Conservation (phyloP, 352 stramenopile genomes). For the Hyaloperonospora arabidopsidis region DNA sequence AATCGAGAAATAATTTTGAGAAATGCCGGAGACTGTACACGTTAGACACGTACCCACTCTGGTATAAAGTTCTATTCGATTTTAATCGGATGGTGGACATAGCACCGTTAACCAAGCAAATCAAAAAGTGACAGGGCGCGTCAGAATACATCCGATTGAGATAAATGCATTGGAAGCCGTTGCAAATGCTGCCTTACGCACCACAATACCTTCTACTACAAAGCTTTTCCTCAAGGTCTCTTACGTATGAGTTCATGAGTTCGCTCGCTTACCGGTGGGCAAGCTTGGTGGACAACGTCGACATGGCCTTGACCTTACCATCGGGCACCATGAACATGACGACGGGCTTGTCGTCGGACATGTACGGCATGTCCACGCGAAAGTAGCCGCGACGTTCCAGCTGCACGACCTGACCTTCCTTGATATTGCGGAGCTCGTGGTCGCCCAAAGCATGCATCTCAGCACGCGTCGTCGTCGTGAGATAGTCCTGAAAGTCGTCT, state of each 20-base stretch:
- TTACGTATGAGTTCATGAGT: slow-evolving; percentile 1
- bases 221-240: slow-evolving; percentile 4
- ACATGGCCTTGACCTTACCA: slow-evolving; percentile 91
- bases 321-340: slow-evolving; percentile 98
- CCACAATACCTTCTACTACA: slow-evolving; percentile 9
- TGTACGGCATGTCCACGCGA: slow-evolving; percentile 81
- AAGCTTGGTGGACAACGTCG: slow-evolving; percentile 81
- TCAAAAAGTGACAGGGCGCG: too few species aligned
- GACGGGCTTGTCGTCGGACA: slow-evolving; percentile 84
- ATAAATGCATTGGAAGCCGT: slow-evolving; percentile 7
- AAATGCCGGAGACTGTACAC: too few species aligned
- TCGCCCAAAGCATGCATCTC: slow-evolving; percentile 92
- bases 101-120: too few species aligned
- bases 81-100: too few species aligned
- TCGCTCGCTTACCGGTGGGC: slow-evolving; percentile 49
- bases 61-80: too few species aligned
- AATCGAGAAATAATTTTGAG: too few species aligned
- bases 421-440: slow-evolving; percentile 91
- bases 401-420: slow-evolving; percentile 95
- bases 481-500: slow-evolving; percentile 95
- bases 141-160: too few species aligned
- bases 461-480: slow-evolving; percentile 93
- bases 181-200: slow-evolving; percentile 6
- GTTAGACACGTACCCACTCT: too few species aligned
- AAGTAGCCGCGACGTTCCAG: slow-evolving; percentile 98